phyloP scores from a whole-genome alignment of 768 basidiomycete genomes.

The Auriscalpium vulgare region DNA sequence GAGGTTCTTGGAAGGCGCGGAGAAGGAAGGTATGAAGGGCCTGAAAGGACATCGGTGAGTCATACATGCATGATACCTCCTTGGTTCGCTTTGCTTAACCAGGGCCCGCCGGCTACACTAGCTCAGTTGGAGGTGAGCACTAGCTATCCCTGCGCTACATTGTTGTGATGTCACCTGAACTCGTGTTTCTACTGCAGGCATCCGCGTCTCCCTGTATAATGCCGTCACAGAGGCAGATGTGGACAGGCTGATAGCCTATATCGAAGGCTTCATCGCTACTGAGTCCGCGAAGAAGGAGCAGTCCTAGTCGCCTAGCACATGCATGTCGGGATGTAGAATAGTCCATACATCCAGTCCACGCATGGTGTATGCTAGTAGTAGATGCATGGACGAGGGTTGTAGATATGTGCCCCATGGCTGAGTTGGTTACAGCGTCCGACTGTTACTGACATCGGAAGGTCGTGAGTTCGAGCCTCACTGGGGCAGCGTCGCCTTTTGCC shows the following conservation, averaged over 20 bases:
- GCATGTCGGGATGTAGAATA: no score
- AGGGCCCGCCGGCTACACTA: neutral
- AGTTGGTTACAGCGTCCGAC: slow-evolving; percentile 77
- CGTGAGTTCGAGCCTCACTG: slow-evolving; percentile 61
- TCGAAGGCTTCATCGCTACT: slow-evolving; percentile 40
- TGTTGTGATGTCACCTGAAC: neutral
- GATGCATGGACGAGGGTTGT: neutral
- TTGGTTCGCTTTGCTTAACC: no score
- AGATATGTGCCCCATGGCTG: slow-evolving; percentile 54
- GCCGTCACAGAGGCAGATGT: slow-evolving; percentile 74
- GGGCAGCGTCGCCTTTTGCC: neutral
- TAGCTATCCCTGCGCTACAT: neutral
- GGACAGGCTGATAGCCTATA: slow-evolving; percentile 51
- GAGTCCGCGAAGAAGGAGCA: neutral
- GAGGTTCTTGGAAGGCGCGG: slow-evolving; percentile 75
- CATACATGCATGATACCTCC: neutral
- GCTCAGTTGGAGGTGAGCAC: slow-evolving; percentile 12
- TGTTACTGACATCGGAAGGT: slow-evolving; percentile 60
- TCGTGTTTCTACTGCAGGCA: slow-evolving; percentile 33
- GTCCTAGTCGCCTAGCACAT: no score
- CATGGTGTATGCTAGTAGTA: no score
- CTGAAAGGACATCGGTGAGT: slow-evolving; percentile 89
- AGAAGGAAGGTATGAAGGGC: slow-evolving; percentile 70
- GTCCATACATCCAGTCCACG: no score
- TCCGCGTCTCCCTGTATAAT: slow-evolving; percentile 85